phyloP scores from a whole-genome alignment of 106 monocot species.

The Apostasia ramifera region DNA sequence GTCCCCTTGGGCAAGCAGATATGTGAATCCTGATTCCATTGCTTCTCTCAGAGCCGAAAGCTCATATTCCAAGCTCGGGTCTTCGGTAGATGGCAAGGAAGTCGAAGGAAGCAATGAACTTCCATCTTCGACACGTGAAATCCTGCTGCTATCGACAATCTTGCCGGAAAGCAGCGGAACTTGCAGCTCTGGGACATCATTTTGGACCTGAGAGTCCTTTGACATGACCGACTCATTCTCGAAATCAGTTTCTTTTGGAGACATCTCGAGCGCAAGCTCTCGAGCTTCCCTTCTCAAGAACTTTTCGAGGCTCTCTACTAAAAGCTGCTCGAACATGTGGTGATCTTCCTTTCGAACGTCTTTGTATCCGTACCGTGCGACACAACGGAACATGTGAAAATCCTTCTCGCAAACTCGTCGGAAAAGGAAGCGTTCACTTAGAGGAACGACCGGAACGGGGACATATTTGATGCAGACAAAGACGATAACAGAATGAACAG shows the following conservation, averaged over 20 bases:
- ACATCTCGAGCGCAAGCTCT: constrained; percentile 54
- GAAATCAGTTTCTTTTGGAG: constrained; percentile 14
- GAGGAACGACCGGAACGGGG: constrained; percentile 65
- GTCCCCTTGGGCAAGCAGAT: constrained; percentile 69
- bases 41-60: constrained; percentile 72
- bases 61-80: constrained; percentile 74
- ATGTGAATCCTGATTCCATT: constrained; percentile 78
- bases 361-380: constrained; percentile 88
- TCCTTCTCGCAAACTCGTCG: constrained; percentile 69
- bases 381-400: constrained; percentile 86
- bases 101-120: constrained; percentile 31
- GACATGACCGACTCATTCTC: constrained; percentile 22
- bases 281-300: constrained; percentile 69
- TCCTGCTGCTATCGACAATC: background rate
- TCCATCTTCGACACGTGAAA: background rate
- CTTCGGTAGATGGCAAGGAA: constrained; percentile 39
- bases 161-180: constrained; percentile 43
- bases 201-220: background rate
- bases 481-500: constrained; percentile 70
- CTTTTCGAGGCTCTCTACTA: constrained; percentile 74
- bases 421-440: constrained; percentile 76
- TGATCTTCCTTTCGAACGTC: constrained; percentile 75
- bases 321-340: constrained; percentile 51
- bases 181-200: constrained; percentile 31
- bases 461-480: constrained; percentile 89